Percentiles rank a stretch among this genome's conserved stretches.
phyloP scores from a whole-genome alignment of 2,329 filamentous ascomycete genomes.

The Arthrobotrys iridis region DNA sequence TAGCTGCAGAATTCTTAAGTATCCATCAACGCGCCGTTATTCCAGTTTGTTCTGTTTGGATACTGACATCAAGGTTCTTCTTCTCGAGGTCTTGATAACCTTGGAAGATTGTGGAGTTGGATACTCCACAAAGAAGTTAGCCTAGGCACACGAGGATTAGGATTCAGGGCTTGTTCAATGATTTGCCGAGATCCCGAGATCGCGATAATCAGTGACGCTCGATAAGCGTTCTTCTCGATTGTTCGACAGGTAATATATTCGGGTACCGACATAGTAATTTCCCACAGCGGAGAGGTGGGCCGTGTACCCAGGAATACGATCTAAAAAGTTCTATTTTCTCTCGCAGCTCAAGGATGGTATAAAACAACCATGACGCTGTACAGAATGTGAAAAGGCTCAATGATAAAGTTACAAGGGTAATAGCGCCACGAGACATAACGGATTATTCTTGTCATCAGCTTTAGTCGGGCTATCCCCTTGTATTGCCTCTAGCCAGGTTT shows the following conservation, averaged over 20 bases:
- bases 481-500: no score
- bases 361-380: background rate
- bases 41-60: no score
- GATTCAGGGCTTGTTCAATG: background rate
- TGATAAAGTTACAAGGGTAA: conserved; percentile 11
- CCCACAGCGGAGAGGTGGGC: conserved; percentile 19
- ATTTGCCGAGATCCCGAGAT: conserved; percentile 14
- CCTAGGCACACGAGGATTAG: no score
- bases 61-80: no score
- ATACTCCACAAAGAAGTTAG: background rate
- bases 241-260: background rate
- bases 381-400: conserved; percentile 17
- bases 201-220: background rate
- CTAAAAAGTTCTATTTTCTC: background rate
- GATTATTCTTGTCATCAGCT: background rate
- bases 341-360: background rate
- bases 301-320: conserved; percentile 22
- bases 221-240: background rate
- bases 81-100: background rate
- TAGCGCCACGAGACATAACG: conserved; percentile 26
- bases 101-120: background rate
- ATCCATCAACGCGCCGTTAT: no score
- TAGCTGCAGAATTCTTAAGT: no score
- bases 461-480: no score
- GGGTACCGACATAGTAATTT: conserved; percentile 2